Percentiles rank a stretch among this genome's conserved stretches.
These are phyloP conservation scores for Lindgomyces ingoldianus DNA, from an alignment of 495 filamentous ascomycete species.

Conservation along the genomic window DNA sequence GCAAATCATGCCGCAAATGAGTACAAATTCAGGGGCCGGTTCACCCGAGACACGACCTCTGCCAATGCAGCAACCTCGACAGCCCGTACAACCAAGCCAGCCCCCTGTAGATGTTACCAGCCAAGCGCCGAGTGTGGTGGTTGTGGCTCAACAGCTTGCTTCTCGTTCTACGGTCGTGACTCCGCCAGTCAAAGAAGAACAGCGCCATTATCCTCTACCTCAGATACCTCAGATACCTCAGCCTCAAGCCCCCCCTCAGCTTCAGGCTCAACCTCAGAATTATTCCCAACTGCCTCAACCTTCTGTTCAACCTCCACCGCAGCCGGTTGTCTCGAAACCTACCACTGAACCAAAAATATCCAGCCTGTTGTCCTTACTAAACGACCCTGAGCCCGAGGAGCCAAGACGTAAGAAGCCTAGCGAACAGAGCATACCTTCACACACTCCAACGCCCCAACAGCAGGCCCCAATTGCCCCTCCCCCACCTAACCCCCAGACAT, in stretches of 20 bases:
- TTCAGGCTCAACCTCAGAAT: constrained; percentile 15
- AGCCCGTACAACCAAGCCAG: constrained; percentile 17
- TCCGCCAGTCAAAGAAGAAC: constrained; percentile 34
- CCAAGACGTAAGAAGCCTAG: constrained; percentile 33
- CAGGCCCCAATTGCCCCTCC: constrained; percentile 31
- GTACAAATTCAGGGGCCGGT: constrained; percentile 1
- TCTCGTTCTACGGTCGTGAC: constrained; percentile 9
- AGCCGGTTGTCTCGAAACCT: constrained; percentile 24
- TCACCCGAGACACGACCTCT: constrained; percentile 27
- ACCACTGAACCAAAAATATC: constrained; percentile 35
- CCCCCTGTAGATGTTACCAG: constrained; percentile 3
- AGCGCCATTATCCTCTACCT: constrained; percentile 16
- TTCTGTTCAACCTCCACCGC: constrained; percentile 11
- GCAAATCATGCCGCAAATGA: constrained; percentile 21
- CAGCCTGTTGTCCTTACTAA: constrained; percentile 31
- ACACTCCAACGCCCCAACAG: constrained; percentile 35
- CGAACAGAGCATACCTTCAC: constrained; percentile 30
- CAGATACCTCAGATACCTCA: constrained; percentile 1
- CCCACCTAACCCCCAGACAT: constrained; percentile 10
- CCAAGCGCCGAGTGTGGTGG: neutral
- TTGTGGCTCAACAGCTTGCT: constrained; percentile 3
- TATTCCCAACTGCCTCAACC: constrained; percentile 15
- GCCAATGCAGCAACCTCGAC: constrained; percentile 9
- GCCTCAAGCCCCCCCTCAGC: neutral
- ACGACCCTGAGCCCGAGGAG: constrained; percentile 36